These are phyloP conservation scores for Oenanthe sinensis DNA, from an alignment of 129 eudicot species.

Conservation along the genomic window DNA sequence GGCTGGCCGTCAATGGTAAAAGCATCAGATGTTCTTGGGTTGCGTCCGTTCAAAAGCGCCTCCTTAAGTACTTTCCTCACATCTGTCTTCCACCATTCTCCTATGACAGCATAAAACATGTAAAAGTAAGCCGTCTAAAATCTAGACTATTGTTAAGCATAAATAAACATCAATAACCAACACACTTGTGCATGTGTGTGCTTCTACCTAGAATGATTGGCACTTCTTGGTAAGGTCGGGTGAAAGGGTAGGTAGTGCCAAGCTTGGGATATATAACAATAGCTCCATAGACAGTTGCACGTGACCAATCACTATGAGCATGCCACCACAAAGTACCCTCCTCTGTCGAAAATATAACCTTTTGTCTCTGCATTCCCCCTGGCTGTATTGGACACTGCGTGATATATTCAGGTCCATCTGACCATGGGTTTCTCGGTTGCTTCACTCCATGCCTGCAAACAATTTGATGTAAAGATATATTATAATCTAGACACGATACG, in stretches of 20 bases:
- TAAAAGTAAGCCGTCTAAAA: not conserved
- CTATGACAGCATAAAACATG: not conserved
- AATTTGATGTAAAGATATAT: not conserved
- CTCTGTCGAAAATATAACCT: constrained; percentile 26
- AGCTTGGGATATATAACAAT: constrained; percentile 1
- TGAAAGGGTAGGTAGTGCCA: not conserved
- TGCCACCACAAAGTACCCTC: constrained; percentile 65
- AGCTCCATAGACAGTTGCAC: not conserved
- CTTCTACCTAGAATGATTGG: not conserved
- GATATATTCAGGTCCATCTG: constrained; percentile 22
- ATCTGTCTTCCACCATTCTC: constrained; percentile 11
- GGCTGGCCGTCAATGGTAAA: constrained; percentile 6
- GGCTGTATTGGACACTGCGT: constrained; percentile 49
- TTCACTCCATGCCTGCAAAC: constrained; percentile 48
- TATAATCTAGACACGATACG: not conserved
- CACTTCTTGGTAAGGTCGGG: not conserved
- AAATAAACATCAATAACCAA: not conserved
- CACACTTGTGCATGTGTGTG: not conserved
- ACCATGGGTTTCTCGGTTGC: constrained; percentile 41
- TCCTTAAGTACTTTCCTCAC: not conserved
- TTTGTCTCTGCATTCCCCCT: constrained; percentile 22
- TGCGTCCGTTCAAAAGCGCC: not conserved
- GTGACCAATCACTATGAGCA: constrained; percentile 46
- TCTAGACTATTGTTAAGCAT: not conserved
- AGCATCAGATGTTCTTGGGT: not conserved